phyloP scores from a whole-genome alignment of 306 rosid species.

The Quercus rubra region DNA sequence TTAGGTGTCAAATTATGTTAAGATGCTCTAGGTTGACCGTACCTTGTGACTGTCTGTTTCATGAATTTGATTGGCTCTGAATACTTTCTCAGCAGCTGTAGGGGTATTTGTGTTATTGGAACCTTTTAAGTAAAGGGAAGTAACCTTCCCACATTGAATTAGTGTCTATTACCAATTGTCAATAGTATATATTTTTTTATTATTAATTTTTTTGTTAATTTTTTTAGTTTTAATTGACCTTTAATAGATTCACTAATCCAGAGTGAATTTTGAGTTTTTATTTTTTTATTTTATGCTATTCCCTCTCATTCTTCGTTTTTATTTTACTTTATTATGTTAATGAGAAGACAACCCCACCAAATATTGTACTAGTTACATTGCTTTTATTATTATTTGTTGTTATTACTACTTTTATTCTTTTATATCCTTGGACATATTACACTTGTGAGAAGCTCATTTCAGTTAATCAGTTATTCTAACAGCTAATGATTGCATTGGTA shows the following conservation, averaged over 20 bases:
- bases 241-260: neutral
- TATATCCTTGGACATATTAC: no score
- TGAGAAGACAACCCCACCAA: no score
- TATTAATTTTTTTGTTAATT: no score
- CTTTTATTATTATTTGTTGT: no score
- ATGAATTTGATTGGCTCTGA: neutral
- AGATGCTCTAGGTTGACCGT: neutral
- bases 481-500: neutral
- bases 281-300: no score
- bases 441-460: neutral
- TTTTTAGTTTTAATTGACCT: neutral
- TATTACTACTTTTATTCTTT: no score
- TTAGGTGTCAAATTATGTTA: neutral
- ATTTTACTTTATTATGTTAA: no score
- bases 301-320: no score
- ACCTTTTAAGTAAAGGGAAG: neutral
- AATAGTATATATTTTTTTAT: neutral
- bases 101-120: neutral
- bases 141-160: neutral
- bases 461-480: neutral
- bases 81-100: neutral
- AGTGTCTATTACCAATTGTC: neutral
- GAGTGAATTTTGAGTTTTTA: no score
- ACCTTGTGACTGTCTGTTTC: neutral
- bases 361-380: no score